These are phyloP conservation scores for Codiaeum variegatum DNA, from an alignment of 441 rosid genomes.

Conservation along the genomic window DNA sequence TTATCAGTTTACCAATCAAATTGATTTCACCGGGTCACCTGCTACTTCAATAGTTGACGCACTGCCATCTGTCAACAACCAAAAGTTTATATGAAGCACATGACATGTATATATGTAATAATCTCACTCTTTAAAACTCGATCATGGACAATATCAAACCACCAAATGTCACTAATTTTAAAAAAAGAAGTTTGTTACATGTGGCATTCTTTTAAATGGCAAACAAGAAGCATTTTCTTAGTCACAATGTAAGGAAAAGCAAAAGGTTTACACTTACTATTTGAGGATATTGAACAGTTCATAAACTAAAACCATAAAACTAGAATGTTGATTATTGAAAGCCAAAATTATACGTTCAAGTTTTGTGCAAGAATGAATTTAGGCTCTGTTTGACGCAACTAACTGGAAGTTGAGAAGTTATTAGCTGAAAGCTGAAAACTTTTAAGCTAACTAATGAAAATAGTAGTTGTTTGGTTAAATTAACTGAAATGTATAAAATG, in stretches of 20 bases:
- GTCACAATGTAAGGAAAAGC: background rate
- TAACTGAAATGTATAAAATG: too few species aligned
- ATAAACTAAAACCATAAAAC: background rate
- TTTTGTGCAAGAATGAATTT: background rate
- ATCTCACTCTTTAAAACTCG: background rate
- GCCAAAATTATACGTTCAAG: background rate
- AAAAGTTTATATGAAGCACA: background rate
- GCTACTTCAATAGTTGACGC: slow-evolving; percentile 23
- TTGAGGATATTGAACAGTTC: background rate
- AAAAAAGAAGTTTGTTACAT: background rate
- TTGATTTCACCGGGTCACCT: slow-evolving; percentile 18
- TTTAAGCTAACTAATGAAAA: too few species aligned
- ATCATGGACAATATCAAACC: background rate
- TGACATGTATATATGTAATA: background rate
- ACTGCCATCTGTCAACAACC: slow-evolving; percentile 38
- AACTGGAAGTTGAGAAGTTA: too few species aligned
- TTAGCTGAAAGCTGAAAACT: too few species aligned
- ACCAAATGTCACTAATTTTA: background rate
- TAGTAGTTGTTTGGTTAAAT: too few species aligned
- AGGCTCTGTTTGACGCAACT: too few species aligned
- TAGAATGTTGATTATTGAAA: too few species aligned
- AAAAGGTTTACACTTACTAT: background rate
- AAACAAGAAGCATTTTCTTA: background rate
- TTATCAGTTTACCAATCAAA: slow-evolving; percentile 24
- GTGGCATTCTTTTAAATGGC: background rate